These are phyloP conservation scores for Clarkia xantiana DNA, from an alignment of 345 rosid species.

Conservation along the genomic window DNA sequence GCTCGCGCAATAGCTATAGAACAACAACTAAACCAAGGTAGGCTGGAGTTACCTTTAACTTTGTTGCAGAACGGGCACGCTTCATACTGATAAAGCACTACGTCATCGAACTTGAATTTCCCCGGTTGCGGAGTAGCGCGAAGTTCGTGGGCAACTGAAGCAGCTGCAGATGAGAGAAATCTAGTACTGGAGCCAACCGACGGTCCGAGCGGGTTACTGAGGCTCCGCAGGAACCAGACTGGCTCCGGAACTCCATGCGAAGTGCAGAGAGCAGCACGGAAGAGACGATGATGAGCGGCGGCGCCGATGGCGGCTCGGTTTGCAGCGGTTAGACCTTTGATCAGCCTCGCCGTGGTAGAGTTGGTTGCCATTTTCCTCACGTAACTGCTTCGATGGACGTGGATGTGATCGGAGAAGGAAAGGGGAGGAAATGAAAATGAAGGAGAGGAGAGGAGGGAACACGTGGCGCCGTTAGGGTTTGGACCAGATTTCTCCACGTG, in stretches of 20 bases:
- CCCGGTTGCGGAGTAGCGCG: constrained; percentile 23
- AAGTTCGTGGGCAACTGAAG: constrained; percentile 35
- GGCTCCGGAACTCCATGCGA: constrained; percentile 12
- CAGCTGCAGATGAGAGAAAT: constrained; percentile 39
- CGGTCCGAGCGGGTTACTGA: constrained; percentile 14
- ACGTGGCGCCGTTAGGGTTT: too few relatives aligned
- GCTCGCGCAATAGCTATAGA: too few relatives aligned
- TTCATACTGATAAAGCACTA: constrained; percentile 83
- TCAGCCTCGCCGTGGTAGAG: constrained; percentile 34
- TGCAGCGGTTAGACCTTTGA: constrained; percentile 25
- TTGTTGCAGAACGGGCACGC: constrained; percentile 98
- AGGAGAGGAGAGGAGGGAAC: too few relatives aligned
- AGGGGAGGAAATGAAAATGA: too few relatives aligned
- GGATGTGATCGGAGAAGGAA: too few relatives aligned
- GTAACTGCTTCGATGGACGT: too few relatives aligned
- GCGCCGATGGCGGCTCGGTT: constrained; percentile 22
- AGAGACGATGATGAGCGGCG: constrained; percentile 19
- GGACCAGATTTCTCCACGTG: too few relatives aligned
- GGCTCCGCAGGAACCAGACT: constrained; percentile 17
- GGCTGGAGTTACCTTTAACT: constrained; percentile 43
- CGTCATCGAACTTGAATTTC: constrained; percentile 44
- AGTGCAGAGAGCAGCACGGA: constrained; percentile 23
- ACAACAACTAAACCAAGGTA: not conserved
- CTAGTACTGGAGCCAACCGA: constrained; percentile 26
- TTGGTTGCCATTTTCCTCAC: not conserved